Conservation (phyloP, 2,329 filamentous ascomycete species). For the Fusarium dlaminii region DNA sequence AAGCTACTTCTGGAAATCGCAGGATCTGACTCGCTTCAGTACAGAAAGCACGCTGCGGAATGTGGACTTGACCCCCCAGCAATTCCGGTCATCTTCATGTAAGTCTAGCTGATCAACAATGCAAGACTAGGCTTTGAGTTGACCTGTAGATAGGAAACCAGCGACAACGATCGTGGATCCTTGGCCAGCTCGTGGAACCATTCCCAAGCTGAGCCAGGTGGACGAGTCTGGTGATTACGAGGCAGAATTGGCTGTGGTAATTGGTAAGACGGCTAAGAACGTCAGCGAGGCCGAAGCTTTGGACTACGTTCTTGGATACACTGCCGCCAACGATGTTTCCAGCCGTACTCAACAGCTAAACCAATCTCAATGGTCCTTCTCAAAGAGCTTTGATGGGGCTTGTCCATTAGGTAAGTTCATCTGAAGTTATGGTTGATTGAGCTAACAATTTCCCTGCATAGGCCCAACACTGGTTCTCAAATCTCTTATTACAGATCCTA, state of each 20-base stretch:
- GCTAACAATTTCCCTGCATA: slow-evolving; percentile 35
- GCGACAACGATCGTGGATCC: slow-evolving; percentile 63
- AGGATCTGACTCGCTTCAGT: slow-evolving; percentile 37
- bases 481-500: slow-evolving; percentile 65
- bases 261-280: slow-evolving; percentile 61
- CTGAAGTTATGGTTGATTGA: no score
- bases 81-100: slow-evolving; percentile 66
- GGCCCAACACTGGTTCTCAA: slow-evolving; percentile 74
- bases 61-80: slow-evolving; percentile 61
- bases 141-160: slow-evolving; percentile 55
- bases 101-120: background rate
- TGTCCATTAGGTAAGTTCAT: slow-evolving; percentile 55
- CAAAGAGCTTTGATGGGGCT: slow-evolving; percentile 66
- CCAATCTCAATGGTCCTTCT: slow-evolving; percentile 53
- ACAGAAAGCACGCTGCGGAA: slow-evolving; percentile 55
- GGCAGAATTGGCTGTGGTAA: slow-evolving; percentile 66
- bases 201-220: slow-evolving; percentile 59
- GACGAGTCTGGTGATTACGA: slow-evolving; percentile 68
- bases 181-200: slow-evolving; percentile 59
- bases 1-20: background rate
- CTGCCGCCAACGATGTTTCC: slow-evolving; percentile 70
- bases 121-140: background rate
- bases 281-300: slow-evolving; percentile 65
- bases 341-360: slow-evolving; percentile 42
- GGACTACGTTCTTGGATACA: slow-evolving; percentile 71